These are phyloP conservation scores for Colletotrichum siamense DNA, from an alignment of 2,329 filamentous ascomycete genomes.

Conservation along the genomic window DNA sequence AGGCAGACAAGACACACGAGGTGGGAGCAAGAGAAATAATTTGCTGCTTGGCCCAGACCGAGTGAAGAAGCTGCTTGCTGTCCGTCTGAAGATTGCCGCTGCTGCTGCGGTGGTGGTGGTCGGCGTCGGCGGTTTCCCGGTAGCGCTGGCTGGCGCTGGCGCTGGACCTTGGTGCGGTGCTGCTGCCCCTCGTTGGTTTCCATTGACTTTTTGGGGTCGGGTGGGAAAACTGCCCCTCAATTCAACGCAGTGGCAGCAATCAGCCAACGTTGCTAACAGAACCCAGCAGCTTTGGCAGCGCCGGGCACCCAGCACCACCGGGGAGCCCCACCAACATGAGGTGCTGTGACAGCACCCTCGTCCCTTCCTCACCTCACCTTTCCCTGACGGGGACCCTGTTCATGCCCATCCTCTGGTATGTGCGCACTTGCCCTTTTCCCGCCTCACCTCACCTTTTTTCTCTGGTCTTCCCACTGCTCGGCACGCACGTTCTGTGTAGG, in stretches of 20 bases:
- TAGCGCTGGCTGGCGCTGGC: neutral
- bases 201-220: neutral
- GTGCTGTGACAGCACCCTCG: slow-evolving; percentile 9
- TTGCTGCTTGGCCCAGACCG: neutral
- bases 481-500: neutral
- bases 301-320: neutral
- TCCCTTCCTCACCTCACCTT: slow-evolving; percentile 1
- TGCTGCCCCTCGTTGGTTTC: neutral
- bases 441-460: neutral
- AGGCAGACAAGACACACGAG: slow-evolving; percentile 1
- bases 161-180: neutral
- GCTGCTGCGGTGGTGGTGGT: neutral
- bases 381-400: neutral
- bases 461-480: neutral
- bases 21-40: slow-evolving; percentile 6
- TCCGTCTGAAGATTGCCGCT: neutral
- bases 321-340: slow-evolving; percentile 4
- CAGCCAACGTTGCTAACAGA: neutral
- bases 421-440: neutral
- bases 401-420: neutral
- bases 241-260: neutral
- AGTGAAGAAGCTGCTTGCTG: neutral
- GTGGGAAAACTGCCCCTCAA: neutral
- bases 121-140: neutral
- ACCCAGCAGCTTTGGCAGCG: neutral